Evolutionary conservation across 23 red algal species (phyloP).

Genomic region (Gracilaria gracilis): DNA sequence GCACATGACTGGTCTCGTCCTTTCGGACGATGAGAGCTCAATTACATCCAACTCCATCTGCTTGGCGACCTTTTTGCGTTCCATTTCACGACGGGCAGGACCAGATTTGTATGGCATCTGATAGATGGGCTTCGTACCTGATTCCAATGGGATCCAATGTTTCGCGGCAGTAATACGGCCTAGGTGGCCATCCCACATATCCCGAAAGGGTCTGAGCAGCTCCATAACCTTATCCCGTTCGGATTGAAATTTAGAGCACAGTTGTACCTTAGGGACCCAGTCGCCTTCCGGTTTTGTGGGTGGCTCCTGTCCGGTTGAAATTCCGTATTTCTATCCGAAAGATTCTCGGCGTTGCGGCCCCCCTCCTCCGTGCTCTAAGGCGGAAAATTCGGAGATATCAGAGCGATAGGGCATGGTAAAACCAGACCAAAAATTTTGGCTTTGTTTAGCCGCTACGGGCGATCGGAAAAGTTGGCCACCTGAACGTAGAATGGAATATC

Average conservation of each 20-base stretch:
- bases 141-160: not conserved
- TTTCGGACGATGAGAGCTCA: not conserved
- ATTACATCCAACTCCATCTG: not conserved
- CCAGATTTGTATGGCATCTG: not conserved
- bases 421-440: constrained; percentile 2
- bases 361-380: not conserved
- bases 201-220: constrained; percentile 2
- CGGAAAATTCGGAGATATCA: not conserved
- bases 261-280: not conserved
- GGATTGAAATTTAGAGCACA: not conserved
- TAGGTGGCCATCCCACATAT: constrained; percentile 4
- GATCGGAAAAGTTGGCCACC: constrained; percentile 35
- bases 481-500: constrained; percentile 19
- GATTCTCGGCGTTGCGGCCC: not conserved
- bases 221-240: not conserved
- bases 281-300: not conserved
- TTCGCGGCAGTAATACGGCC: not conserved
- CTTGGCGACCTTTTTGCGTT: not conserved
- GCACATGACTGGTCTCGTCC: constrained; percentile 16
- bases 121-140: not conserved
- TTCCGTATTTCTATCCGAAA: not conserved
- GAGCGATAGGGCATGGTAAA: not conserved
- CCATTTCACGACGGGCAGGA: not conserved
- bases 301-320: not conserved
- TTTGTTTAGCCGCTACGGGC: not conserved